phyloP scores from a whole-genome alignment of 768 basidiomycete genomes.

The Trametes coccinea region DNA sequence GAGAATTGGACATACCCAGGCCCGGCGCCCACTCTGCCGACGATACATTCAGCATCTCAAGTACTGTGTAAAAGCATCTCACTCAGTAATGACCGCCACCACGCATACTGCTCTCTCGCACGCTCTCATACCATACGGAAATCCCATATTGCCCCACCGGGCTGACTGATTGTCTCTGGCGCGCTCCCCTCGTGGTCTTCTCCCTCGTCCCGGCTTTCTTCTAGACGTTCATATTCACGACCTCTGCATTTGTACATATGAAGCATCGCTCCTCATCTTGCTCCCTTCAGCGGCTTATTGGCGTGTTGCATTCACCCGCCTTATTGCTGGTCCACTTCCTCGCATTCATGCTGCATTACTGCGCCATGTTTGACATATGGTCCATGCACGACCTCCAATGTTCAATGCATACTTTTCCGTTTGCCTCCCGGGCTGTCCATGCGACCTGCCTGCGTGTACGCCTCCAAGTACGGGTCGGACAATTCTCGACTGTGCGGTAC shows the following conservation, averaged over 20 bases:
- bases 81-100: conserved; percentile 10
- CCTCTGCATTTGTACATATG: conserved; percentile 4
- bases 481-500: background rate
- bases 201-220: background rate
- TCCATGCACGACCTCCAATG: background rate
- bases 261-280: background rate
- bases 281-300: background rate
- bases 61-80: conserved; percentile 8
- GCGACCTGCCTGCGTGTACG: conserved; percentile 8
- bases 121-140: conserved; percentile 11
- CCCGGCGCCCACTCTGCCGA: background rate
- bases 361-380: conserved; percentile 5
- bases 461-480: background rate
- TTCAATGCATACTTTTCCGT: conserved; percentile 4
- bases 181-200: background rate
- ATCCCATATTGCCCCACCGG: background rate
- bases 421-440: conserved; percentile 12
- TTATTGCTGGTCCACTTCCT: background rate
- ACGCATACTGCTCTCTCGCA: conserved; percentile 7
- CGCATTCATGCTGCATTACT: background rate
- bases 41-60: conserved; percentile 2
- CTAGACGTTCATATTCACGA: background rate
- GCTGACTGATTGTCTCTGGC: background rate
- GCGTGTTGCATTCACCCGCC: background rate
- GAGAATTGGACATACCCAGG: conserved; percentile 13